phyloP scores from a whole-genome alignment of 2,329 filamentous ascomycete species.

The Xylariales sp. region DNA sequence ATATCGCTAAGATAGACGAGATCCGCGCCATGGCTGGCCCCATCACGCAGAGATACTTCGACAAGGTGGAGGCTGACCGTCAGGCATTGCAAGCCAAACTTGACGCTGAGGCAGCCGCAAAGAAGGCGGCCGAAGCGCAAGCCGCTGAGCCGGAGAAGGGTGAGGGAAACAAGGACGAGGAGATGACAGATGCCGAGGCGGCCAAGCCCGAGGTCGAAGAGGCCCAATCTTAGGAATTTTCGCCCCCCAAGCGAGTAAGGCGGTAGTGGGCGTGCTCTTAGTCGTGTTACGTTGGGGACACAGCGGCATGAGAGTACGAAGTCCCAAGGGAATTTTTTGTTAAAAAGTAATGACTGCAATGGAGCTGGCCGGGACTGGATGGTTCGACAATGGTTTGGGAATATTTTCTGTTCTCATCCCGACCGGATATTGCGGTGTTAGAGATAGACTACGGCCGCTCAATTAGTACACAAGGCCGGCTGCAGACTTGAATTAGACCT shows the following conservation, averaged over 20 bases:
- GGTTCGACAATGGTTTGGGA: slow-evolving; percentile 24
- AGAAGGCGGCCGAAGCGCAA: slow-evolving; percentile 68
- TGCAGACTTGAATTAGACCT: slow-evolving; percentile 37
- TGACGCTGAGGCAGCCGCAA: slow-evolving; percentile 82
- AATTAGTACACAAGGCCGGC: slow-evolving; percentile 26
- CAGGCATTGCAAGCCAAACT: slow-evolving; percentile 79
- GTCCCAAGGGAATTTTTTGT: background rate
- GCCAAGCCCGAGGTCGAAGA: slow-evolving; percentile 64
- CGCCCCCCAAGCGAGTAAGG: slow-evolving; percentile 63
- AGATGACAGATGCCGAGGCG: slow-evolving; percentile 72
- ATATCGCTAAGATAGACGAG: slow-evolving; percentile 95
- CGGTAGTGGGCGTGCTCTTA: no score
- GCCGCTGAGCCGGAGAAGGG: slow-evolving; percentile 64
- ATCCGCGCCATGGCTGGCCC: slow-evolving; percentile 91
- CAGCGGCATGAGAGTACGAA: background rate
- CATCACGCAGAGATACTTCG: slow-evolving; percentile 92
- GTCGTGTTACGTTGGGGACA: background rate
- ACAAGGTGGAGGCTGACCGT: slow-evolving; percentile 90
- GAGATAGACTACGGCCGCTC: slow-evolving; percentile 38
- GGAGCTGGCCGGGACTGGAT: slow-evolving; percentile 28
- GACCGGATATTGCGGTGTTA: slow-evolving; percentile 34
- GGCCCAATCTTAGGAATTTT: slow-evolving; percentile 47
- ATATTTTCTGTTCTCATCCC: slow-evolving; percentile 2
- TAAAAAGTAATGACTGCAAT: slow-evolving; percentile 37
- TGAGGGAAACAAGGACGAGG: slow-evolving; percentile 65